Evolutionary conservation across 2,329 filamentous ascomycete genomes (phyloP), one percentile per base, ranked within the genome.

Genomic region (Monascus ruber): DNA sequence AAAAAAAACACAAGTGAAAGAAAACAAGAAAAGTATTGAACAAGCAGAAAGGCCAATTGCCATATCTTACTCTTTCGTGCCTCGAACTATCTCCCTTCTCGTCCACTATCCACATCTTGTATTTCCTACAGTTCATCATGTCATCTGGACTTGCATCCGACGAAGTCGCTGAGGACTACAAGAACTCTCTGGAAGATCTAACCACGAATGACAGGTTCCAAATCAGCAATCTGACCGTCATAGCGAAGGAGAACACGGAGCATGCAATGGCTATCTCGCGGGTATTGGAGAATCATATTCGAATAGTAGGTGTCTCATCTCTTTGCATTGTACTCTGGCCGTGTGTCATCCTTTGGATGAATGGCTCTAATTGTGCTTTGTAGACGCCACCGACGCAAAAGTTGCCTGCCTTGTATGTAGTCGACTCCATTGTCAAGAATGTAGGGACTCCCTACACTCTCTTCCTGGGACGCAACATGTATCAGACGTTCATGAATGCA

Each of bases 381-480:
- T 65, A 98, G 91, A 85, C 83, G 39, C 77, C 86, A 34, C 87
- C 91, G 31, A 75, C 79, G 44, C 88, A 87, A 62, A 98, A 96
- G 58, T 71, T 98, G 2, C 88, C 91, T 11, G 86, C 91, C n/a
- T 74, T 98, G 26, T 98, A 96, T 65, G 85, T 98, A 48, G 81
- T 98, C 56, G 91, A 98, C 66, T 96, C 89, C 10, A 89, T 98
- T 45, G 88, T 94, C 58, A 98, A 98, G 66, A 96, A 98, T 69
- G 87, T 98, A 45, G 91, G 91, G 44, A 95, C 89, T 1, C 91
- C 91, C 5, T 98, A 98, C 64, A 96, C 89, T 0, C 73, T 96
- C 8, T 96, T 94, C 62, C 83, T 98, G 48, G 86, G 88, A 38
- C 81, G 85, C 32, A 89, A 89, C 55, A 76, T 98, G 31, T 96